phyloP scores from a whole-genome alignment of 345 rosid genomes.

The Firmiana major region DNA sequence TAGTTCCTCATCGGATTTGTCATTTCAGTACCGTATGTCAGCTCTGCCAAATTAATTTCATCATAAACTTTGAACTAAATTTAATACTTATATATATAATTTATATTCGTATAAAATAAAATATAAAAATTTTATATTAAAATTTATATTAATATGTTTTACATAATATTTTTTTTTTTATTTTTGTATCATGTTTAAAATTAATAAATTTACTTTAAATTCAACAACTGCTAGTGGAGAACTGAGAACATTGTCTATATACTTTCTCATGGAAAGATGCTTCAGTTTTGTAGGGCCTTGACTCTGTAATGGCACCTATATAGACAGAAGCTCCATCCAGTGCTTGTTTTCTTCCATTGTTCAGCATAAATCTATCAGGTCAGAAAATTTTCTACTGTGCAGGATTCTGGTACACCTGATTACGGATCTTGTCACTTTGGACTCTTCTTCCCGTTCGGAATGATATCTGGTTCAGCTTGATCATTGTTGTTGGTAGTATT shows the following conservation, averaged over 20 bases:
- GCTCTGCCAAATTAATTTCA: not conserved
- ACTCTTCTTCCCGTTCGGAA: conserved; percentile 4
- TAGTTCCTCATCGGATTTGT: not conserved
- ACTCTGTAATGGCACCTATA: not conserved
- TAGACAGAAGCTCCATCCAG: conserved; percentile 12
- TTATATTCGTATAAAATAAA: too few relatives aligned
- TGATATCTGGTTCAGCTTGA: not conserved
- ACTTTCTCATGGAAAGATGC: not conserved
- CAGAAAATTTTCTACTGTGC: not conserved
- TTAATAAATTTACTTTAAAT: too few relatives aligned
- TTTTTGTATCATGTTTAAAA: too few relatives aligned
- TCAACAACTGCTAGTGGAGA: conserved; percentile 4
- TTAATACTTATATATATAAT: too few relatives aligned
- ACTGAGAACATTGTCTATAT: not conserved
- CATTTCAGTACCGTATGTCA: not conserved
- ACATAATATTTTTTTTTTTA: too few relatives aligned
- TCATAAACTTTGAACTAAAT: not conserved
- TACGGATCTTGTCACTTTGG: conserved; percentile 14
- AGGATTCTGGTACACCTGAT: conserved; percentile 1
- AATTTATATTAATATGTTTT: too few relatives aligned
- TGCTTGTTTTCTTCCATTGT: not conserved
- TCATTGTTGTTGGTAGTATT: not conserved
- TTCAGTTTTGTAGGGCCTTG: conserved; percentile 11
- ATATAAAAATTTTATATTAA: too few relatives aligned
- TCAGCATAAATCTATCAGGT: not conserved